These are phyloP conservation scores for Trichoderma sp. DNA, from an alignment of 2,329 filamentous ascomycete species.

Conservation along the genomic window DNA sequence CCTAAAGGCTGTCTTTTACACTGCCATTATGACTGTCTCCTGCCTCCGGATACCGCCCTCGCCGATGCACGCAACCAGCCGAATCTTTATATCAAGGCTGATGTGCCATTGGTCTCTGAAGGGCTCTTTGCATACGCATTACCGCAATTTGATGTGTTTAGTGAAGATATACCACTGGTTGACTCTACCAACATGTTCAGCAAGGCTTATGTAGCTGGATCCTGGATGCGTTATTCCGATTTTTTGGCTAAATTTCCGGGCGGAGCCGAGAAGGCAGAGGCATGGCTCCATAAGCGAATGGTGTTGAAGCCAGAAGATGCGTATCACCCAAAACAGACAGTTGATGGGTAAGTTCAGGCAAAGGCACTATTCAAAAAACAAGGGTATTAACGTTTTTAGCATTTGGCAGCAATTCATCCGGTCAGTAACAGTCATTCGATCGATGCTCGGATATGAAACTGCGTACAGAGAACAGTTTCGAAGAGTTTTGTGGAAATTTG, in stretches of 20 bases:
- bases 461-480: slow-evolving; percentile 14
- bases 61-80: slow-evolving; percentile 6
- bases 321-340: slow-evolving; percentile 17
- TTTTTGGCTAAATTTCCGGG: slow-evolving; percentile 6
- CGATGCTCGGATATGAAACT: slow-evolving; percentile 12
- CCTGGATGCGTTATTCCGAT: slow-evolving; percentile 9
- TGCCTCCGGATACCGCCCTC: slow-evolving; percentile 7
- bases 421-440: slow-evolving; percentile 14
- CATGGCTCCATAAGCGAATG: slow-evolving; percentile 12
- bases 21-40: slow-evolving; percentile 76
- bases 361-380: background rate
- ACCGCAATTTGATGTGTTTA: slow-evolving; percentile 65
- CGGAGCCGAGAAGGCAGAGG: background rate
- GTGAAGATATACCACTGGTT: slow-evolving; percentile 56
- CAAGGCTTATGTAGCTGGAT: slow-evolving; percentile 3
- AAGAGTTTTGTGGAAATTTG: slow-evolving; percentile 13
- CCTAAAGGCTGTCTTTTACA: slow-evolving; percentile 88
- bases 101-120: slow-evolving; percentile 77
- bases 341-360: background rate
- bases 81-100: slow-evolving; percentile 63
- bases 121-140: slow-evolving; percentile 72
- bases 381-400: background rate
- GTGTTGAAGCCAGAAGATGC: slow-evolving; percentile 17
- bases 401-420: slow-evolving; percentile 19
- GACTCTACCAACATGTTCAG: slow-evolving; percentile 52